Evolutionary conservation across 345 rosid species (phyloP).

Genomic region (Lepidium sativum): DNA sequence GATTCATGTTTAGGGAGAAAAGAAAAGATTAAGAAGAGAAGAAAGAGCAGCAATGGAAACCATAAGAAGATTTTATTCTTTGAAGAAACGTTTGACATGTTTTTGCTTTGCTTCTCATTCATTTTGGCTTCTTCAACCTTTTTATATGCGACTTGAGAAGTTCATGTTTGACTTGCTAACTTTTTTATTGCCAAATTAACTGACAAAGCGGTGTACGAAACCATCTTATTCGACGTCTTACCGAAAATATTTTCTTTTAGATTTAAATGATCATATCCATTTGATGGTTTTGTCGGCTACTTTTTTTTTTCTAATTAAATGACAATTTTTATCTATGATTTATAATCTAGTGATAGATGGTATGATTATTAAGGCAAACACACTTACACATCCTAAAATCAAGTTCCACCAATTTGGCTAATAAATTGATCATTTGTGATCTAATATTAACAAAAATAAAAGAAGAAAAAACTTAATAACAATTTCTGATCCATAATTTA

Average conservation of each 20-base stretch:
- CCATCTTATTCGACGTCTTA: neutral
- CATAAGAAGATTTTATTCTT: constrained; percentile 1
- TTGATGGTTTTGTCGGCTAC: neutral
- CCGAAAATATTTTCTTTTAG: neutral
- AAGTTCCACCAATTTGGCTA: too few relatives aligned
- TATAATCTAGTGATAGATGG: too few relatives aligned
- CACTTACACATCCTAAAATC: too few relatives aligned
- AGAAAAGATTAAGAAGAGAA: constrained; percentile 9
- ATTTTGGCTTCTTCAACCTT: neutral
- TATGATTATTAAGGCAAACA: too few relatives aligned
- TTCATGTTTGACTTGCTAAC: constrained; percentile 11
- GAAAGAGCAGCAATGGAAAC: constrained; percentile 13
- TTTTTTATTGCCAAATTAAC: neutral
- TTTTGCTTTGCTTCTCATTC: neutral
- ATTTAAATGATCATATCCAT: neutral
- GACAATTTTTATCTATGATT: too few relatives aligned
- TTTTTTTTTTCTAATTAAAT: too few relatives aligned
- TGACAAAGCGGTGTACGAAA: neutral
- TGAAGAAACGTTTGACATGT: neutral
- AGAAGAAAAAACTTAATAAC: too few relatives aligned
- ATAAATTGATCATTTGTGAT: too few relatives aligned
- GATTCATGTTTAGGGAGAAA: neutral
- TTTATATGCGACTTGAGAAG: constrained; percentile 1
- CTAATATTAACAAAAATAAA: too few relatives aligned
- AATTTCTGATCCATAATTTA: too few relatives aligned